These are phyloP conservation scores for Metschnikowia arizonensis DNA, from an alignment of 805 yeast genomes.

Conservation along the genomic window DNA sequence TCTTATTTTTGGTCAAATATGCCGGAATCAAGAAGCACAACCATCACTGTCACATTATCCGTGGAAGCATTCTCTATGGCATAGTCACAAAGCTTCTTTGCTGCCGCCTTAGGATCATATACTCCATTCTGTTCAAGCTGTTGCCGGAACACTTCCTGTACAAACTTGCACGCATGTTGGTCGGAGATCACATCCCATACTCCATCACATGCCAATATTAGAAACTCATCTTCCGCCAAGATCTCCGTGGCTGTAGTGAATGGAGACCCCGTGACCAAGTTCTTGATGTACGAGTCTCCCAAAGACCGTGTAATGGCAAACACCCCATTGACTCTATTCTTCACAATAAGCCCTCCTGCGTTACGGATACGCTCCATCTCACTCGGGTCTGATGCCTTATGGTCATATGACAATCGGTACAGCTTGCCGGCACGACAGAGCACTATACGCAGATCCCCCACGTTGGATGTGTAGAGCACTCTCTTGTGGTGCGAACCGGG, in stretches of 20 bases:
- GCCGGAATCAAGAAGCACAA: conserved; percentile 52
- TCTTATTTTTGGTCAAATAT: conserved; percentile 28
- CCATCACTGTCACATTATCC: conserved; percentile 93
- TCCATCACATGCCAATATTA: conserved; percentile 94
- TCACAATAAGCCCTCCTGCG: conserved; percentile 83
- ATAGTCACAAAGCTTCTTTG: conserved; percentile 58
- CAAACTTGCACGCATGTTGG: conserved; percentile 73
- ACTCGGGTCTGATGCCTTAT: conserved; percentile 77
- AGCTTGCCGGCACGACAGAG: conserved; percentile 73
- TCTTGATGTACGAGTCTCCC: conserved; percentile 92
- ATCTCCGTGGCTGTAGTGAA: conserved; percentile 86
- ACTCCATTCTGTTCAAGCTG: conserved; percentile 22
- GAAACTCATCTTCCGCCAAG: conserved; percentile 60
- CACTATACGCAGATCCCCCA: conserved; percentile 87
- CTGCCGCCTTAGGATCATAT: conserved; percentile 57
- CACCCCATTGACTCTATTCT: conserved; percentile 91
- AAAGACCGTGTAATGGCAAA: conserved; percentile 90
- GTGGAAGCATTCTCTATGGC: conserved; percentile 80
- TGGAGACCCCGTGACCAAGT: conserved; percentile 83
- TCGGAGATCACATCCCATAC: conserved; percentile 93
- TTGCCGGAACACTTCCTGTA: conserved; percentile 41
- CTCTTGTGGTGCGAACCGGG: conserved; percentile 54
- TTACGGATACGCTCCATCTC: conserved; percentile 74
- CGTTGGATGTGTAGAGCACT: conserved; percentile 89
- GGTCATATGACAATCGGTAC: conserved; percentile 82